phyloP scores from a whole-genome alignment of 169 alveolate genomes.

The Plasmodium adleri region DNA sequence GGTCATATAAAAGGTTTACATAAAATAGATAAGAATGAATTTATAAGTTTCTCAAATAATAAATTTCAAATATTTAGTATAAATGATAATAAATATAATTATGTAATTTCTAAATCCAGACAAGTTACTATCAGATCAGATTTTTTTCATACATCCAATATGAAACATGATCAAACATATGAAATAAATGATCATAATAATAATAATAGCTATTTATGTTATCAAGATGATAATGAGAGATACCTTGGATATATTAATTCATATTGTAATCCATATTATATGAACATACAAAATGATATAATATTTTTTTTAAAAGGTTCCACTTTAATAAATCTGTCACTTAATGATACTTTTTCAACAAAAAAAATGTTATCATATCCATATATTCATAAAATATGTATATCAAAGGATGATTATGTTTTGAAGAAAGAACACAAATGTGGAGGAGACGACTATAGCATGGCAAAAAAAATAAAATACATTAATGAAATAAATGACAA shows the following conservation, averaged over 20 bases:
- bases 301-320: neutral
- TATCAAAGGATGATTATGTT: constrained; percentile 33
- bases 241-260: no score
- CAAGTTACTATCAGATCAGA: no score
- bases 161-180: no score
- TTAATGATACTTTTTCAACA: constrained; percentile 27
- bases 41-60: constrained; percentile 13
- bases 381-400: constrained; percentile 13
- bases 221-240: neutral
- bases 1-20: constrained; percentile 5
- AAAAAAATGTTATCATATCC: constrained; percentile 23
- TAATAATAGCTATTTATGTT: neutral
- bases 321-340: neutral
- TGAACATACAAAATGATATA: neutral
- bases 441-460: neutral
- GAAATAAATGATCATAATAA: neutral
- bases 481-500: neutral
- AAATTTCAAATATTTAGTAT: constrained; percentile 14
- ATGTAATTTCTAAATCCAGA: neutral
- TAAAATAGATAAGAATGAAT: constrained; percentile 27
- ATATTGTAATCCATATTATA: neutral
- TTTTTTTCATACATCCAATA: no score
- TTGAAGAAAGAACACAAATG: constrained; percentile 13
- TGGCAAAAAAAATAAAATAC: neutral
- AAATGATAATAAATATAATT: neutral